These are phyloP conservation scores for Ceratocystis papillata DNA, from an alignment of 2,329 filamentous ascomycete genomes.

Conservation along the genomic window DNA sequence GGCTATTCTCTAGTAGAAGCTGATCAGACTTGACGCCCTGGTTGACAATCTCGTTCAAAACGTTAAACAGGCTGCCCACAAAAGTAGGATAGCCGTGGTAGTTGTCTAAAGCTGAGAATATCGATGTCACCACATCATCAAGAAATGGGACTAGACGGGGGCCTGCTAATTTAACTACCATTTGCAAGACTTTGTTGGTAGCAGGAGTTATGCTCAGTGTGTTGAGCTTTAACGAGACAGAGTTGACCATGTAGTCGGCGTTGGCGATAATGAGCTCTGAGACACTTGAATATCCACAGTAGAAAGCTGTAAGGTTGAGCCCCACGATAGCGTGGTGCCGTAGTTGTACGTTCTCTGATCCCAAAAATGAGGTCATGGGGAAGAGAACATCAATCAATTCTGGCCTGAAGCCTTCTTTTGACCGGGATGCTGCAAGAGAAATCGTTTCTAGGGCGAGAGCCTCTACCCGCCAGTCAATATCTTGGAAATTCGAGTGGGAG, in stretches of 20 bases:
- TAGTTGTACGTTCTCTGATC: slow-evolving; percentile 55
- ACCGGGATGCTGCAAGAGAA: slow-evolving; percentile 60
- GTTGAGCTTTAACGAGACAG: slow-evolving; percentile 77
- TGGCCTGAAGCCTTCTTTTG: slow-evolving; percentile 58
- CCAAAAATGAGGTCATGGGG: slow-evolving; percentile 78
- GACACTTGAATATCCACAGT: slow-evolving; percentile 64
- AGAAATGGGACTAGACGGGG: slow-evolving; percentile 73
- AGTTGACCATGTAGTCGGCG: slow-evolving; percentile 92
- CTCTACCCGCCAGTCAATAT: slow-evolving; percentile 58
- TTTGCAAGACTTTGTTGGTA: slow-evolving; percentile 76
- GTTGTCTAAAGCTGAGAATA: slow-evolving; percentile 86
- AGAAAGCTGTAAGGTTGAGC: slow-evolving; percentile 64
- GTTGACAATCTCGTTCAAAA: slow-evolving; percentile 70
- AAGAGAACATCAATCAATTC: slow-evolving; percentile 89
- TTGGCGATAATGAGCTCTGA: slow-evolving; percentile 78
- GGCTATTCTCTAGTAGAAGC: slow-evolving; percentile 38
- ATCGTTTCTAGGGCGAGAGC: slow-evolving; percentile 73
- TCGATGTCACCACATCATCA: slow-evolving; percentile 80
- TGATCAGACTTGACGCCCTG: slow-evolving; percentile 57
- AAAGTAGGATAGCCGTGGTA: slow-evolving; percentile 87
- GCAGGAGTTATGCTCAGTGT: slow-evolving; percentile 86
- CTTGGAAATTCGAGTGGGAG: slow-evolving; percentile 40
- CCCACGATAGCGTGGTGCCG: slow-evolving; percentile 73
- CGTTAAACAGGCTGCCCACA: slow-evolving; percentile 73
- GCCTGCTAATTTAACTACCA: slow-evolving; percentile 88